Evolutionary conservation across 306 rosid species (phyloP), one percentile per base, ranked within the genome.

Genomic region (Geum urbanum): DNA sequence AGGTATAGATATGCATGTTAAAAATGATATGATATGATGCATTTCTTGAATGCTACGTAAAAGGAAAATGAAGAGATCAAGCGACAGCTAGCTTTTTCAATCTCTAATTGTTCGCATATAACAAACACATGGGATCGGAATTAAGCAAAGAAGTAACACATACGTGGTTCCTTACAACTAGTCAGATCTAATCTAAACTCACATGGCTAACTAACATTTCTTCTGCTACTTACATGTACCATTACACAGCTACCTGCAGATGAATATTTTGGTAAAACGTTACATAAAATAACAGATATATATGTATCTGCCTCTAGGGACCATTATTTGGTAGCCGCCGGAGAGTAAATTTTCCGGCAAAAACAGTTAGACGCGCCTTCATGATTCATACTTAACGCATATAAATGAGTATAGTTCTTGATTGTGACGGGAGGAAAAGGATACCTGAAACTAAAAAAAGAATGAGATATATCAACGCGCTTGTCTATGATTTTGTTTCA

Each of bases 41-140:
- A 72, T 78, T 67, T 71, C 81, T 71, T 55, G 68, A 66, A 51
- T 41, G 64, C n/a, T 67, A 67, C 74, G 3, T 50, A 59, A 68
- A 68, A 78, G 77, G 65, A 75, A 51, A 46, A 22, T 59, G 46
- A 59, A 35, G 45, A 7, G 40, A 57, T 22, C 18, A 14, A 41
- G 40, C 37, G 71, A 50, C 35, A 49, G 32, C 43, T 32, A 32
- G 37, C 37, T 32, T 32, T 32, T 35, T n/a, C 63, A 69, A 15
- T 52, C 40, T 5, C 40, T 9, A 10, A 50, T 35, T 58, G 63
- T 35, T 0, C n/a, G 63, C 8, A 56, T 27, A 5, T 59, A 59
- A 35, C 65, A 70, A 24, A 44, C 15, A 67, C 61, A 27, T 16
- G 10, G n/a, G 40, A 51, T 10, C n/a, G 14, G 22, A 43, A 43